Percentiles rank a stretch among this genome's conserved stretches.
Conservation (phyloP, 306 rosid species). For the Acacia acuminata region DNA sequence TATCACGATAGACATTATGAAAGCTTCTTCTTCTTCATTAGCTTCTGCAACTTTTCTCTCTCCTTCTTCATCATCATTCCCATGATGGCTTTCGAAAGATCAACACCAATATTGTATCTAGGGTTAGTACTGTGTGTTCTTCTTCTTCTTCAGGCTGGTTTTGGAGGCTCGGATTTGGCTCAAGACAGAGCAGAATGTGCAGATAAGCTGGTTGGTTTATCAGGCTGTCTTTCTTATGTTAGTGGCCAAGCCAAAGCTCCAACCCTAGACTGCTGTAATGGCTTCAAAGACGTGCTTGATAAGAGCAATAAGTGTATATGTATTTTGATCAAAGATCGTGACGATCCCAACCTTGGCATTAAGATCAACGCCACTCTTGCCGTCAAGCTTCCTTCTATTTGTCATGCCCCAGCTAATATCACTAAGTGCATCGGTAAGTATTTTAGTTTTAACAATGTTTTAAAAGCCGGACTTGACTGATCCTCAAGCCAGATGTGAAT, state of each 20-base stretch:
- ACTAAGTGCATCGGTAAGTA: background rate
- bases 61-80: background rate
- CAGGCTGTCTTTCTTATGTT: conserved; percentile 66
- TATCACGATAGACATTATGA: background rate
- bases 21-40: background rate
- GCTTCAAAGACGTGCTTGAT: background rate
- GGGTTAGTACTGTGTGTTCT: background rate
- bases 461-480: background rate
- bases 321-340: background rate
- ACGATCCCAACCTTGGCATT: background rate
- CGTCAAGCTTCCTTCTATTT: background rate
- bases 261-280: background rate
- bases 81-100: background rate
- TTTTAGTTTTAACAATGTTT: background rate
- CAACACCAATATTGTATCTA: background rate
- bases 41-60: background rate
- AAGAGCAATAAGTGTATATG: background rate
- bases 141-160: conserved; percentile 23
- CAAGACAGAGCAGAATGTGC: conserved; percentile 74
- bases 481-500: background rate
- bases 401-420: background rate
- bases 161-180: conserved; percentile 48
- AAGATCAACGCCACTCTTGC: background rate
- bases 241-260: conserved; percentile 62
- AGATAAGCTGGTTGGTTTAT: conserved; percentile 52